Base-by-base conservation (phyloP, 2,329 filamentous ascomycete genomes). In the Thermothelomyces thermophilus region DNA sequence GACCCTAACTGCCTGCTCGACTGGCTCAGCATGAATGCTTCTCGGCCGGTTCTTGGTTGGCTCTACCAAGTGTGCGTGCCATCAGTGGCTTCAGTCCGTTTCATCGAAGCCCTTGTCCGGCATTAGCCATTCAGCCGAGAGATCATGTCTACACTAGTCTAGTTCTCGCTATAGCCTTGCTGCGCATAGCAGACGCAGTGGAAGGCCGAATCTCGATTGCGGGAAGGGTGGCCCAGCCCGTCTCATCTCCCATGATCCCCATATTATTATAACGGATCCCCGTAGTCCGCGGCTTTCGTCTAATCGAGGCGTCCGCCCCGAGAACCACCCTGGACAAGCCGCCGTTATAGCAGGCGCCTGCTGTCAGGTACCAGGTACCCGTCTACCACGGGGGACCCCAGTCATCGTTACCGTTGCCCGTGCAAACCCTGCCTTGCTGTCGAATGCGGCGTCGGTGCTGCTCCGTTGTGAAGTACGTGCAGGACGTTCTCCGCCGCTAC, bases 51-150 rank as follows among this genome's bases (percentile, higher is more conserved):
- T 59, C 54, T 52, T 24, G 41, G 28, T 54, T 56, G 58, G 50
- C 56, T 41, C 40, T 56, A 58, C n/a, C 24, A 26, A 26, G 24
- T 26, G 9, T 61, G 60, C 50, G 37, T 56, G 56, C 49, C 45
- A 54, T 50, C 34, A 31, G 55, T 57, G 55, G 55, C 58, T 60
- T 58, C 60, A 58, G 64, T 66, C 69, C 63, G 66, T 65, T 66
- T 65, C 66, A 63, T 63, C 58, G 56, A 61, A 58, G 60, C 62
- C 62, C 63, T 66, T 59, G 63, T 65, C 70, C 68, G 68, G 67
- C 70, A 73, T 73, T 69, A 72, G 63, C 70, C 68, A 72, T 73
- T 73, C 70, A 73, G 70, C 70, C 70, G 70, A 72, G 62, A 69
- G n/a, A n/a, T n/a, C n/a, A n/a, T n/a, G n/a, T 55, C 64, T 64